Evolutionary conservation across 2,329 filamentous ascomycete genomes (phyloP).

Genomic region (Magnaporthiopsis poae): DNA sequence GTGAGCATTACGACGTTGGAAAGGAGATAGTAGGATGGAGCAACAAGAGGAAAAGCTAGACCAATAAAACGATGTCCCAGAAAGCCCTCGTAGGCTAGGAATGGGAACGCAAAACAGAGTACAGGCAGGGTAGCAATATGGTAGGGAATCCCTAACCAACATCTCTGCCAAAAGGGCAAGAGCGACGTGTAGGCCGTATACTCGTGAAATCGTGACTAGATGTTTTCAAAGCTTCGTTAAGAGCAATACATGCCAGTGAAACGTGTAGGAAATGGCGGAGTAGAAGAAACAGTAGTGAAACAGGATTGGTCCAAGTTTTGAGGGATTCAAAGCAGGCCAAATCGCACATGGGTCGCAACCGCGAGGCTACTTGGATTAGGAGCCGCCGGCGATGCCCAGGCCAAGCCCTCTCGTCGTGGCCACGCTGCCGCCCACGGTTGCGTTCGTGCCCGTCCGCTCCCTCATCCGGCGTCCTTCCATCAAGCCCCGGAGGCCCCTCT

Average conservation of each 20-base stretch:
- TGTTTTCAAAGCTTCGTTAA: background rate
- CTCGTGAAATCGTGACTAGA: background rate
- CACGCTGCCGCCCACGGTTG: background rate
- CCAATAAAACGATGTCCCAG: no score
- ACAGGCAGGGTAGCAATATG: no score
- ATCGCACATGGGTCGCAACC: background rate
- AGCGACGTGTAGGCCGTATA: background rate
- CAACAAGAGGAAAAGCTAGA: no score
- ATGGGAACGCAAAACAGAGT: no score
- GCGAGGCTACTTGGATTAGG: background rate
- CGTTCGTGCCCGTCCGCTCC: slow-evolving; percentile 49
- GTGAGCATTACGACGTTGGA: no score
- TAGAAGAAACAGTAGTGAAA: background rate
- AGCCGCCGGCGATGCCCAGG: slow-evolving; percentile 6
- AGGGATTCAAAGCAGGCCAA: background rate
- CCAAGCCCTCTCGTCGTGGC: background rate
- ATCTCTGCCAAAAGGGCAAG: no score
- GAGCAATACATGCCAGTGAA: background rate
- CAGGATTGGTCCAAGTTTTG: background rate
- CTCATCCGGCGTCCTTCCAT: slow-evolving; percentile 89
- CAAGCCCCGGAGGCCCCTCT: slow-evolving; percentile 77
- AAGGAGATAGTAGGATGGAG: no score
- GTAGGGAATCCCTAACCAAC: no score
- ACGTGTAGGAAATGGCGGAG: background rate
- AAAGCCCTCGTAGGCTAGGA: no score